A percentile compares a stretch with the other conserved stretches of the same genome.
These are phyloP conservation scores for Crithidia mellificae DNA, from an alignment of 208 protist genomes.

Conservation along the genomic window DNA sequence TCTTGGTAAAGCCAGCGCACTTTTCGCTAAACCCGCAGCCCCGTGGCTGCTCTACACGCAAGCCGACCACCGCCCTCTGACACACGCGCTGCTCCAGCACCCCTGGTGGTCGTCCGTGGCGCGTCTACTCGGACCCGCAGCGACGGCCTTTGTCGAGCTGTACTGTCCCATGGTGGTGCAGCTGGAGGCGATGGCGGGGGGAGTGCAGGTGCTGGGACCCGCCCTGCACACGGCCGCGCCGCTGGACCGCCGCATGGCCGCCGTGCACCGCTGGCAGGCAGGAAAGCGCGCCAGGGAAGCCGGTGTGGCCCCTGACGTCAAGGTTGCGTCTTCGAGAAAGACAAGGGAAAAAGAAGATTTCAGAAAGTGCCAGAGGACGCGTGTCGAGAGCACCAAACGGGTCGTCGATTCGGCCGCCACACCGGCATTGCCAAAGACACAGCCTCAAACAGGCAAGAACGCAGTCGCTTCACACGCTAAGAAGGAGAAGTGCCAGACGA, in stretches of 20 bases:
- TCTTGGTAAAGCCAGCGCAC: neutral
- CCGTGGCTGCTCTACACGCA: slow-evolving; percentile 23
- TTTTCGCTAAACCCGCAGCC: neutral
- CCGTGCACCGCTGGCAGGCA: neutral
- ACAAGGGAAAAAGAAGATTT: neutral
- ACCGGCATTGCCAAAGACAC: too few relatives aligned
- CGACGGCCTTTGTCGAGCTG: slow-evolving; percentile 36
- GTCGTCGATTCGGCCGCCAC: too few relatives aligned
- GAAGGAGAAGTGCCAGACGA: too few relatives aligned
- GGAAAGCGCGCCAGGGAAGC: slow-evolving; percentile 6
- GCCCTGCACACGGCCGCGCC: slow-evolving; percentile 34
- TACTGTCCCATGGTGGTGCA: slow-evolving; percentile 64
- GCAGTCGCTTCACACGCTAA: too few relatives aligned
- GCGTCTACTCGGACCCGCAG: slow-evolving; percentile 38
- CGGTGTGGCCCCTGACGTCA: neutral
- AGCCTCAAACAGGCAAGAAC: too few relatives aligned
- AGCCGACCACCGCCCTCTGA: slow-evolving; percentile 27
- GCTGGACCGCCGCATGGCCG: neutral
- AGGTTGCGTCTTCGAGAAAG: neutral
- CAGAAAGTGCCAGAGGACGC: too few relatives aligned
- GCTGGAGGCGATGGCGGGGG: slow-evolving; percentile 53
- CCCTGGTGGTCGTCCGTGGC: slow-evolving; percentile 49
- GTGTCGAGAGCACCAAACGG: too few relatives aligned
- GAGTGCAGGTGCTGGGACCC: slow-evolving; percentile 70
- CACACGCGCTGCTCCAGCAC: slow-evolving; percentile 40